Base-by-base conservation (phyloP, 805 yeast genomes). In the Ascoidea tarda region DNA sequence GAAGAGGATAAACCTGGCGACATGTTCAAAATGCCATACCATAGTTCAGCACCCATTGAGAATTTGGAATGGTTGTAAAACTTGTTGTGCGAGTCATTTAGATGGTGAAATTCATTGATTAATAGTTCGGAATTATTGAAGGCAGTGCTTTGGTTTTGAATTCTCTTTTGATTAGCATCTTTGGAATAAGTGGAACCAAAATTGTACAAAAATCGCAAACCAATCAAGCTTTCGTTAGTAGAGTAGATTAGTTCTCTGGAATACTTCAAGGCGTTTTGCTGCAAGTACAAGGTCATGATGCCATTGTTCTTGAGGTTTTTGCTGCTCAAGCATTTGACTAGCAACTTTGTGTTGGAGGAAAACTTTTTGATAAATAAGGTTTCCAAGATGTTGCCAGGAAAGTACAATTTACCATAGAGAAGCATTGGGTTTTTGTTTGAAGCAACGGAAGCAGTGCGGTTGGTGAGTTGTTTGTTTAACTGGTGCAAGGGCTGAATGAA, bases 1-100 rank as follows among this genome's bases (percentile, higher is more conserved):
- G 95, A 91, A 1, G 95, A 78, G 0, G 96, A 87, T 16, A 90
- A 63, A 0, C 97, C 98, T 0, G 97, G 97, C 54, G 91, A 82
- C 76, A 87, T 83, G 49, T 86, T 83, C 48, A 75, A 65, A 0
- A 88, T 79, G 1, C 96, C 96, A 59, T 84, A 85, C 91, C 96
- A 93, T 4, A 88, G 57, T 67, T 93, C 99, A 6, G 84, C 78
- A 0, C 99, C 99, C 0, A 87, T 59, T 0, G 89, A 80, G 0
- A 81, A 74, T 48, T 79, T 79, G 12, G 93, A 81, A 54, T 78
- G 79, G 60, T 77, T 81, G 59, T 79, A 71, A 10, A 71, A 70
- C 28, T 68, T 69, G 38, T 73, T 72, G 2, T 68, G 33, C 32
- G 14, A 33, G 6, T 32, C 38, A 6, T 50, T 49, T 44, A 53